Base-by-base conservation (phyloP, 345 rosid genomes). In the Hibiscus syriacus region DNA sequence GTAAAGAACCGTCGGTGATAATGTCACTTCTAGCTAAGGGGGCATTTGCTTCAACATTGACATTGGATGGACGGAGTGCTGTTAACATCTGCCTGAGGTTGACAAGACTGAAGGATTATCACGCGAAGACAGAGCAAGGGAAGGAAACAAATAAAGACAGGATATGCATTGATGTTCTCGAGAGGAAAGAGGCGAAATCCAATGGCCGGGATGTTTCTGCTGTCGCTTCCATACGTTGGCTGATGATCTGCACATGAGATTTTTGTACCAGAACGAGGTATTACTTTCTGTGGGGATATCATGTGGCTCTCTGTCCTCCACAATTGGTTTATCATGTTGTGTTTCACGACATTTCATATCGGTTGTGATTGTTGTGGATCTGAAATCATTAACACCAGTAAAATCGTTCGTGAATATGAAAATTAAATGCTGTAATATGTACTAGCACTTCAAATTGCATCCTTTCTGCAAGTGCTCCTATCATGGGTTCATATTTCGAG, bases 241-340 rank as follows among this genome's bases (percentile, higher is more conserved):
- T 7, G 96, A 94, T 75, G 93, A 94, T 89, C 75, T 91, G 49
- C 92, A 86, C 73, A 89, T 91, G 96, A 91, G 84, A 72, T 78
- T 94, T 64, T 70, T 89, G 14, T 89, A 94, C 83, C 82, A 94
- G 84, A 94, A 91, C 78, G 99, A 91, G 99, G 99, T 94, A 80
- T 34, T 67, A 17, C 63, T 64, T 50, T 63, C 45, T 25, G 16
- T 38, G 67, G 67, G 32, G 30, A 59, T 19, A 34, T 55, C 6
- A 13, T 23, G 3, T 10, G 39, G 30, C 58, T 16, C 23, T 30
- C 17, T 27, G 19, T 60, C 26, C n/a, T 53, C 46, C 46, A 19
- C 43, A 22, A 14, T 41, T 23, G 50, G 19, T 23, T 22, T 41
- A 23, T 39, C 32, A 2, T n/a, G 23, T 62, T 41, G 32, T 49